Conservation (phyloP, 306 rosid genomes). For the Vigna reflexopilosa region DNA sequence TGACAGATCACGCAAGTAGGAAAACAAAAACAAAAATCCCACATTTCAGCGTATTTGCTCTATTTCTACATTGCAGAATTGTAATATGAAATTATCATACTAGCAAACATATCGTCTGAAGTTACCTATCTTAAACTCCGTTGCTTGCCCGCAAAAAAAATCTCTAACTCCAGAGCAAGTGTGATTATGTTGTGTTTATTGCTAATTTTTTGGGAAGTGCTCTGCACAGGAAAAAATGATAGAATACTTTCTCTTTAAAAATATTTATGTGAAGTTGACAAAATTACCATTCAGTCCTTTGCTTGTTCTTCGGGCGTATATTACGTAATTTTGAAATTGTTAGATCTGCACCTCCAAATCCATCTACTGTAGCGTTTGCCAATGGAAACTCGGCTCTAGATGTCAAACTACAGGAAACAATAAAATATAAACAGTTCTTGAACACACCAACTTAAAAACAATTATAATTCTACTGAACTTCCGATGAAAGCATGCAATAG, state of each 20-base stretch:
- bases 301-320: constrained; percentile 57
- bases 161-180: constrained; percentile 39
- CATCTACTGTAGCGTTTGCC: constrained; percentile 78
- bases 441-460: constrained; percentile 10
- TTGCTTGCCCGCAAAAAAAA: constrained; percentile 34
- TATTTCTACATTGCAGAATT: background rate
- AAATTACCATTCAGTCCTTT: constrained; percentile 42
- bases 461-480: constrained; percentile 11
- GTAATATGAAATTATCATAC: constrained; percentile 29
- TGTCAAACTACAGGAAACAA: constrained; percentile 66
- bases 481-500: constrained; percentile 25
- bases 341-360: constrained; percentile 90
- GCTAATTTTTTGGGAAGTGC: constrained; percentile 28
- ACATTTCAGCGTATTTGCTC: constrained; percentile 20
- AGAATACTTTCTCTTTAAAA: background rate
- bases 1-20: constrained; percentile 20
- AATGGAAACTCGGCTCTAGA: constrained; percentile 95
- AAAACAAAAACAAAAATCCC: constrained; percentile 34
- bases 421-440: constrained; percentile 13
- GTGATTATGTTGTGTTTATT: constrained; percentile 24
- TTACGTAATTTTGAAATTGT: constrained; percentile 68
- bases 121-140: constrained; percentile 27
- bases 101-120: constrained; percentile 14
- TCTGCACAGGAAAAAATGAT: background rate
- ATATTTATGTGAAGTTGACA: constrained; percentile 23